Percentiles rank a stretch among this genome's conserved stretches.
Conservation (phyloP, 2,329 filamentous ascomycete genomes). For the Tolypocladium sp. region DNA sequence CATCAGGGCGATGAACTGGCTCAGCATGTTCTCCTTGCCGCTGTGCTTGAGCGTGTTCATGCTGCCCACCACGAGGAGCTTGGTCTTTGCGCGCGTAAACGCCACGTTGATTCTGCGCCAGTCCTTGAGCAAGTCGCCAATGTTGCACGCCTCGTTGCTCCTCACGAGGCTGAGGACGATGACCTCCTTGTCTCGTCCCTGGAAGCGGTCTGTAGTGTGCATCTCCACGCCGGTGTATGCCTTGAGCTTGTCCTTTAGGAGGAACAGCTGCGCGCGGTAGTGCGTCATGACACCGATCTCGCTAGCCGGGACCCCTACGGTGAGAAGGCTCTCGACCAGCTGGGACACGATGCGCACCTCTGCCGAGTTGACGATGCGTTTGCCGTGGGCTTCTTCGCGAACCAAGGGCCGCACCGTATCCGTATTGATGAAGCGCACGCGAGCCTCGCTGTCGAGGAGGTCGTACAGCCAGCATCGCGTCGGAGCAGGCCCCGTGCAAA, state of each 20-base stretch:
- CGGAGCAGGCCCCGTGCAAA: conserved; percentile 45
- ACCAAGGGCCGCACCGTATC: conserved; percentile 58
- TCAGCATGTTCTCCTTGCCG: conserved; percentile 66
- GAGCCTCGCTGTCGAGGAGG: conserved; percentile 58
- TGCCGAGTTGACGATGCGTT: conserved; percentile 79
- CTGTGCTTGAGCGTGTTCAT: conserved; percentile 67
- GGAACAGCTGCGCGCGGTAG: conserved; percentile 83
- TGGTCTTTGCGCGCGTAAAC: conserved; percentile 85
- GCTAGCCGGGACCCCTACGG: conserved; percentile 60
- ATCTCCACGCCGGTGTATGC: conserved; percentile 65
- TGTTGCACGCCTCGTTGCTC: conserved; percentile 69
- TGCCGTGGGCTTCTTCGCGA: conserved; percentile 67
- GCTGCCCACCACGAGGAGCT: conserved; percentile 82
- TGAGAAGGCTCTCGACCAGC: conserved; percentile 70
- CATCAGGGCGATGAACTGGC: conserved; percentile 68
- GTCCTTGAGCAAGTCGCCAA: conserved; percentile 88
- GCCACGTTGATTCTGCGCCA: conserved; percentile 94
- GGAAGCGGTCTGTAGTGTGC: conserved; percentile 94
- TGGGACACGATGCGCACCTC: conserved; percentile 73
- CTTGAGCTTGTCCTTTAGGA: conserved; percentile 66
- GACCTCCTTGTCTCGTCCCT: conserved; percentile 91
- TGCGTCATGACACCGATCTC: conserved; percentile 95
- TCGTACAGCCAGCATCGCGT: conserved; percentile 67
- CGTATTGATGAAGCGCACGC: conserved; percentile 84
- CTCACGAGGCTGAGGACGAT: conserved; percentile 81